Evolutionary conservation across 1,284 basidiomycete genomes (phyloP).

Genomic region (Lignosus rhinocerotis): DNA sequence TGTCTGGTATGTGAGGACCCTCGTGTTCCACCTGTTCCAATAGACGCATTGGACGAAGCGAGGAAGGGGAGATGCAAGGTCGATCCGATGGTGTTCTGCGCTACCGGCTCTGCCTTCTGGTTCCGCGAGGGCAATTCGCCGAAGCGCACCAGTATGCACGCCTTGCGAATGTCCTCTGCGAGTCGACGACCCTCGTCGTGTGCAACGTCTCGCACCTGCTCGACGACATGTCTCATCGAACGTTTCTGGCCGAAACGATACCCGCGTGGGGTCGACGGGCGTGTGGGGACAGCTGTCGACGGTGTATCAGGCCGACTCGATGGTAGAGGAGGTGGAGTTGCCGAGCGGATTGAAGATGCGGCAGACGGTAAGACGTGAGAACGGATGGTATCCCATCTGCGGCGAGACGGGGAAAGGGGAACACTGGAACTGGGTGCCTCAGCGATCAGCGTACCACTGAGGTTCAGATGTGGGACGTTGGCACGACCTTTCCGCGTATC

Average conservation of each 20-base stretch:
- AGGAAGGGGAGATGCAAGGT: constrained; percentile 52
- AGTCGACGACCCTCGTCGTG: constrained; percentile 47
- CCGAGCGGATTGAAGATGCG: constrained; percentile 21
- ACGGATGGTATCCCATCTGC: constrained; percentile 56
- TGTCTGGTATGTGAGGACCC: constrained; percentile 19
- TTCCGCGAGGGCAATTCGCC: constrained; percentile 34
- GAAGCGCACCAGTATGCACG: constrained; percentile 51
- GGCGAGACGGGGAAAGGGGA: constrained; percentile 41
- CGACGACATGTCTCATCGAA: constrained; percentile 62
- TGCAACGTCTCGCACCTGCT: constrained; percentile 50
- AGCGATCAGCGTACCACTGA: constrained; percentile 6
- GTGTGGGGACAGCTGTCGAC: constrained; percentile 21
- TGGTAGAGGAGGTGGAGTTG: constrained; percentile 26
- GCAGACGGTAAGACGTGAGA: constrained; percentile 48
- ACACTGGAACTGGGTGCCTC: constrained; percentile 2
- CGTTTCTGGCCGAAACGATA: constrained; percentile 53
- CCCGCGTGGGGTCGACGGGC: constrained; percentile 47
- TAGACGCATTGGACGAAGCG: constrained; percentile 35
- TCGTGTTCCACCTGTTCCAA: constrained; percentile 12
- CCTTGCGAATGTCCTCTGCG: constrained; percentile 49
- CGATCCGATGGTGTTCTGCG: constrained; percentile 34
- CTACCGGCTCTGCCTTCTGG: constrained; percentile 34
- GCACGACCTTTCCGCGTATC: constrained; percentile 1
- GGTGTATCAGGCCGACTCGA: constrained; percentile 28
- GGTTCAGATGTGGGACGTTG: constrained; percentile 19